Percentiles rank a stretch among this genome's conserved stretches.
phyloP scores from a whole-genome alignment of 495 filamentous ascomycete genomes.

The Penicillium cataractarum region DNA sequence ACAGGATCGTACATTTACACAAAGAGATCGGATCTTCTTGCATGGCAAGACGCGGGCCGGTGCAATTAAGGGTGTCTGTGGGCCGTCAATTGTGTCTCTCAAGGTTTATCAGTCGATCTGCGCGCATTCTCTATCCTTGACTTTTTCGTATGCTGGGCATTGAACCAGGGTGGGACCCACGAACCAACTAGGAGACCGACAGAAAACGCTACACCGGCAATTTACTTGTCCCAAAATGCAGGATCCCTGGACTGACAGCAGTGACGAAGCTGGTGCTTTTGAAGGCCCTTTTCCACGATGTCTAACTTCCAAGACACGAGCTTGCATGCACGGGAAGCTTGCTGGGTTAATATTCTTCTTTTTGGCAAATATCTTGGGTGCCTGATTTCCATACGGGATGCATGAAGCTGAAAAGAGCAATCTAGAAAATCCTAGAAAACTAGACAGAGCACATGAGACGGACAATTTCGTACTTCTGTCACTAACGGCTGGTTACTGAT shows the following conservation, averaged over 20 bases:
- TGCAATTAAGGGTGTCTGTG: conserved; percentile 7
- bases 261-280: neutral
- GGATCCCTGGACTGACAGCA: conserved; percentile 10
- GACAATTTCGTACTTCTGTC: conserved; percentile 16
- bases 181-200: neutral
- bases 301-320: neutral
- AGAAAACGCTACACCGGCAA: neutral
- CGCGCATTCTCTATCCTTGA: neutral
- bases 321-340: neutral
- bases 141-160: neutral
- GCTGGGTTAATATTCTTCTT: too few species aligned
- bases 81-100: neutral
- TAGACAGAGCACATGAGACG: conserved; percentile 10
- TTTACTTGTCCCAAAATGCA: neutral
- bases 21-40: conserved; percentile 22
- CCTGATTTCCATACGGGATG: neutral
- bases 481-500: conserved; percentile 9
- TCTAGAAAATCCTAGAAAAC: neutral
- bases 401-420: conserved; percentile 9
- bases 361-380: neutral
- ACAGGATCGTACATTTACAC: conserved; percentile 22
- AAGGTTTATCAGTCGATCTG: conserved; percentile 14
- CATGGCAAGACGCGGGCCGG: conserved; percentile 19
- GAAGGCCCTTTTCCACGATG: neutral
- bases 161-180: neutral